These are phyloP conservation scores for Globisporangium cystogenes DNA, from an alignment of 352 stramenopile species.

Conservation along the genomic window DNA sequence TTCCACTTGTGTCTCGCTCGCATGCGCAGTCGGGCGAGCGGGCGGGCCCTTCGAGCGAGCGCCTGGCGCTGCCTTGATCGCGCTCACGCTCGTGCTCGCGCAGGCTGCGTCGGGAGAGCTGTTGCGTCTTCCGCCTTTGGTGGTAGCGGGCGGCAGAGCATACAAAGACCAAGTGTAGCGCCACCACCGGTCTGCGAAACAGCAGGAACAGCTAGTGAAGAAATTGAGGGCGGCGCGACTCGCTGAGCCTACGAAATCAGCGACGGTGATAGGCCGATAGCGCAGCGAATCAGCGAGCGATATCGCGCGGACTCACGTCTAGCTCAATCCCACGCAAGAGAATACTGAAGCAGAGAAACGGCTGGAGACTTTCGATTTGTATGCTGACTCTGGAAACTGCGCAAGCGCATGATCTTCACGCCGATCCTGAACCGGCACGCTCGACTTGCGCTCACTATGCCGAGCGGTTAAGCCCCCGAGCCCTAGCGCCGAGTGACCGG, in stretches of 20 bases:
- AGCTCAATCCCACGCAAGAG: neutral
- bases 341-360: conserved; percentile 2
- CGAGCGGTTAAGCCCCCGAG: neutral
- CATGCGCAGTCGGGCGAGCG: neutral
- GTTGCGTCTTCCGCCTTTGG: neutral
- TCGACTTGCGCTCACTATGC: neutral
- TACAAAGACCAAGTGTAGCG: conserved; percentile 7
- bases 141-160: too few relatives aligned
- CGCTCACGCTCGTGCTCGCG: too few relatives aligned
- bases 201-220: neutral
- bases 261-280: neutral
- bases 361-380: neutral
- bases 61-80: too few relatives aligned
- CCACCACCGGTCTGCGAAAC: conserved; percentile 10
- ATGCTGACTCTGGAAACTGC: neutral
- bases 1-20: conserved; percentile 12
- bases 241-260: neutral
- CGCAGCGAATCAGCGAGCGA: neutral
- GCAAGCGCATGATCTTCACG: neutral
- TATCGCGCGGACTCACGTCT: neutral
- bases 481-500: neutral
- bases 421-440: neutral
- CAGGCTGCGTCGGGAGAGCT: neutral
- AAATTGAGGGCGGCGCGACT: neutral
- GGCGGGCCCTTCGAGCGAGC: neutral